Base-by-base conservation (phyloP, 1,284 basidiomycete genomes). In the Ustilago tritici region DNA sequence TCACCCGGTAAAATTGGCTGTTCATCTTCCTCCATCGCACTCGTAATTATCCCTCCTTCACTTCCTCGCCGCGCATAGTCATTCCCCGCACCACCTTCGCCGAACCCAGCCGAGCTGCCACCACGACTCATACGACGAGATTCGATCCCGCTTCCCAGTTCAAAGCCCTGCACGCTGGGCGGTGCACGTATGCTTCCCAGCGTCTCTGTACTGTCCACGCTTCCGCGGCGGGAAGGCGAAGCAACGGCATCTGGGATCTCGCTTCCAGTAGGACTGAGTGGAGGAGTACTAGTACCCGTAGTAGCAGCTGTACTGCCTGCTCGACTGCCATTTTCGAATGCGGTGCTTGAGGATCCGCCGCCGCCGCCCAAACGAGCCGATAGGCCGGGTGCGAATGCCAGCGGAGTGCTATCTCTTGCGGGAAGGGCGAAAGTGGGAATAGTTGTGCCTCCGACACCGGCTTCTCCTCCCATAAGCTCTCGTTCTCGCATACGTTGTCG, bases 401-500 rank as follows among this genome's bases (percentile, higher is more conserved):
- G 61, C 12, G 78, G 71, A 1, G 79, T 73, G 23, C 61, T 47
- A 17, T 70, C 69, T 46, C 68, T 59, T 14, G 75, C 64, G 4
- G 76, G 76, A 2, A 71, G 62, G 4, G 47, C 43, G 50, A 78
- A 78, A n/a, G 55, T 61, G 31, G 76, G 71, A 28, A 74, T 63
- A 11, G 71, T 74, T 15, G 67, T 70, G 1, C 80, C 82, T 14
- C 81, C 83, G 1, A 83, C 79, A n/a, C 82, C 83, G 0, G 78
- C 70, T 53, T 84, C 82, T 9, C 82, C 82, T 1, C 82, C 82
- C 59, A 74, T 55, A n/a, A 73, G 63, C 47, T 78, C 82, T 4
- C 83, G 69, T 41, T 84, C 83, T 23, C 76, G 72, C 82, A 83
- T 83, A 1, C 82, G 61, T 40, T 83, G 82, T n/a, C 71, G 70